Conservation (phyloP, 805 yeast genomes). For the Babjeviella inositovora region DNA sequence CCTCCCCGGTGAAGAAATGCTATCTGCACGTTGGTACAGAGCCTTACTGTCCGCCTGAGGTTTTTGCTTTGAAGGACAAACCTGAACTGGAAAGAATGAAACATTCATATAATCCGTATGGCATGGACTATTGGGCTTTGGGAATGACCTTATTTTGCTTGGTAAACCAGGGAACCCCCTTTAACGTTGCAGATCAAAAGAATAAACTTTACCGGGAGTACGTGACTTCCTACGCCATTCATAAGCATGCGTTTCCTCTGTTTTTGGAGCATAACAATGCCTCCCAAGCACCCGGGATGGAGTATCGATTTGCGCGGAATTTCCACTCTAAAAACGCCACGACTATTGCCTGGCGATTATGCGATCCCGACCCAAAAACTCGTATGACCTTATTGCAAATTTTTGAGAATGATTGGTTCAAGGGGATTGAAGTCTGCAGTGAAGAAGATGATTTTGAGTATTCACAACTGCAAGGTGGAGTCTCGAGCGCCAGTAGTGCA, state of each 20-base stretch:
- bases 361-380: constrained; percentile 17
- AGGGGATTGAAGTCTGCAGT: constrained; percentile 21
- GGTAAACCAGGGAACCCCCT: constrained; percentile 22
- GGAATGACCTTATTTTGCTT: constrained; percentile 27
- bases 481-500: too few species aligned
- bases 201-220: constrained; percentile 22
- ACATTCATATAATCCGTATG: constrained; percentile 23
- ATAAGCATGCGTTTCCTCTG: constrained; percentile 16
- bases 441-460: too few species aligned
- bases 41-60: constrained; percentile 29
- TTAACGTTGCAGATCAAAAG: constrained; percentile 10
- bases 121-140: constrained; percentile 28
- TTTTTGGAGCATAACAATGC: constrained; percentile 16
- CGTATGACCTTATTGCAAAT: constrained; percentile 15
- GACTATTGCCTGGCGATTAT: constrained; percentile 28
- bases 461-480: too few species aligned
- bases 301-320: constrained; percentile 26
- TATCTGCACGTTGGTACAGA: constrained; percentile 25
- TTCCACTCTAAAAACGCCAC: constrained; percentile 22
- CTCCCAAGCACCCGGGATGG: constrained; percentile 29
- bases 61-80: constrained; percentile 18
- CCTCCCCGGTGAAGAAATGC: constrained; percentile 10
- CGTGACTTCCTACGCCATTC: too few species aligned
- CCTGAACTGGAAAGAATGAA: constrained; percentile 3
- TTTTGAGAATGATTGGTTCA: constrained; percentile 25